These are phyloP conservation scores for Geosmithia putterillii DNA, from an alignment of 2,329 filamentous ascomycete genomes.

Conservation along the genomic window DNA sequence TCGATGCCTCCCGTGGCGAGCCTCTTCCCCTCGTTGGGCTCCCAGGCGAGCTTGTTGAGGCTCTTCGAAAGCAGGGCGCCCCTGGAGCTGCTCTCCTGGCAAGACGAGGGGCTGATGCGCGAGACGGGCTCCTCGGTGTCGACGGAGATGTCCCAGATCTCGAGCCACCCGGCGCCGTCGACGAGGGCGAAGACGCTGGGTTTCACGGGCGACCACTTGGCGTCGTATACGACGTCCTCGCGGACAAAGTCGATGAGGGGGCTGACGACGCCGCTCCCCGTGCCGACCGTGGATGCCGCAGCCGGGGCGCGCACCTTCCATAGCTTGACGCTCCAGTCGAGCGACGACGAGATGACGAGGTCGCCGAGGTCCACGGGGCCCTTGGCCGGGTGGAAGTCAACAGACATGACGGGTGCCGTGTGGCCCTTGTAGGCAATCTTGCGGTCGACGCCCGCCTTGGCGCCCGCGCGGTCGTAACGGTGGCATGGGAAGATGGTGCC, in stretches of 20 bases:
- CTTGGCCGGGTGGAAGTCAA: constrained; percentile 86
- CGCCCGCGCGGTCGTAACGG: constrained; percentile 90
- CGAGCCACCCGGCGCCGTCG: constrained; percentile 81
- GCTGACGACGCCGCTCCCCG: constrained; percentile 40
- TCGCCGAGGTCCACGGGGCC: constrained; percentile 92
- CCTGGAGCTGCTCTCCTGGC: constrained; percentile 51
- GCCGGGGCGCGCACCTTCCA: constrained; percentile 87
- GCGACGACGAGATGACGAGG: constrained; percentile 76
- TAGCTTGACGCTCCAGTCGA: constrained; percentile 95
- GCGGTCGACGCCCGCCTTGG: constrained; percentile 88
- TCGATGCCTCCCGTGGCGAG: constrained; percentile 88
- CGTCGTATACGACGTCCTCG: constrained; percentile 95
- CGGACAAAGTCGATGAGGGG: constrained; percentile 84
- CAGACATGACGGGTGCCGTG: constrained; percentile 86
- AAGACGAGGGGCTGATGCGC: constrained; percentile 57
- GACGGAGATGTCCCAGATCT: constrained; percentile 89
- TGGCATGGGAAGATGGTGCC: constrained; percentile 94
- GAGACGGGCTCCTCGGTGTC: constrained; percentile 88
- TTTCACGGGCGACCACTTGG: constrained; percentile 86
- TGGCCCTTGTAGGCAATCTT: constrained; percentile 84
- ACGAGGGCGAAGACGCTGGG: constrained; percentile 91
- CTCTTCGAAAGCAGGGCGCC: constrained; percentile 71
- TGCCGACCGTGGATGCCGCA: constrained; percentile 49
- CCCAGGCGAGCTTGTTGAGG: constrained; percentile 91
- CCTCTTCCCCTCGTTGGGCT: constrained; percentile 74